Base-by-base conservation (phyloP, 148 eudicot species). In the Pouteria glomerata region DNA sequence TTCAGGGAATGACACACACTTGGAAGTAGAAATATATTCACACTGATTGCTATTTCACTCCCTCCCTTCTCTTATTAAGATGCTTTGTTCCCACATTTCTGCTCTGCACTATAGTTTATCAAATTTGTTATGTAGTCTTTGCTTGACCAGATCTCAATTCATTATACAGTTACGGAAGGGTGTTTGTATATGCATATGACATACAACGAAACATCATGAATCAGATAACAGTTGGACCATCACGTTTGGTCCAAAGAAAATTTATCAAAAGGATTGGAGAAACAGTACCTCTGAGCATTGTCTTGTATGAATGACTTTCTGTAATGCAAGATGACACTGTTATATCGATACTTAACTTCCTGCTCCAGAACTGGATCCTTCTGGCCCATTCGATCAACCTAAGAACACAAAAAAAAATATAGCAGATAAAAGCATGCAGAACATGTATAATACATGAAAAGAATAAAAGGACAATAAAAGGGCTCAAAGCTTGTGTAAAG, bases 231-330 rank as follows among this genome's bases (percentile, higher is more conserved):
- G 33, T 26, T 11, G 53, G 57, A n/a, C 39, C 57, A 71, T 31
- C 33, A n/a, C 23, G 11, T 39, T 23, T 50, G 10, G 12, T 59
- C n/a, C 53, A 48, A 51, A 59, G 33, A 48, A 51, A 12, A 45
- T 61, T 26, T 41, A 60, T 37, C n/a, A 62, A 69, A 62, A 27
- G 37, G 30, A 63, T 53, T 68, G 24, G 62, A 59, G 13, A 65
- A 63, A 41, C 14, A 7, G 44, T 85, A 95, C 98, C 98, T 89
- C 72, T 95, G 98, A 51, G 96, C 88, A 81, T 95, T 91, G 75
- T 95, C 98, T 71, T 91, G 97, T 66, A 88, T 89, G 82, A 89
- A 95, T 67, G 98, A 91, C 82, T 91, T 95, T 76, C 88, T 82
- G 73, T 95, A 95, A 68, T 95, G 97, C 74, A 82, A 51, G 81